Conservation (phyloP, 176 grass and related monocot genomes). For the Hsuehochloa calcarea region DNA sequence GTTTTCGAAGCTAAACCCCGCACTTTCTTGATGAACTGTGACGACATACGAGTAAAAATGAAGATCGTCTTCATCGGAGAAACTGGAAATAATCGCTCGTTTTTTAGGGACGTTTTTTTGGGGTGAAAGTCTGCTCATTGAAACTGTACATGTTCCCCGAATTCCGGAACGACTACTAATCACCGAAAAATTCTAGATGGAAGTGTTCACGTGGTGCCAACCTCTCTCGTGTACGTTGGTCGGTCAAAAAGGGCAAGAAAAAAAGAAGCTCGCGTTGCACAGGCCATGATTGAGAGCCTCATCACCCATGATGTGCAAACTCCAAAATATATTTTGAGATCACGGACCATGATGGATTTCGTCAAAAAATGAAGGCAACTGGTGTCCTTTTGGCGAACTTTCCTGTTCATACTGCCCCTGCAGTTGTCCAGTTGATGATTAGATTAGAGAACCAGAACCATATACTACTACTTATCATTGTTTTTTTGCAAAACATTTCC, state of each 20-base stretch:
- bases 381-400: neutral
- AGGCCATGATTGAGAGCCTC: constrained; percentile 33
- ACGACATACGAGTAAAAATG: neutral
- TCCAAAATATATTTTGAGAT: constrained; percentile 20
- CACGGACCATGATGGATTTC: constrained; percentile 32
- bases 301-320: neutral
- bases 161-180: neutral
- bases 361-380: neutral
- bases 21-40: neutral
- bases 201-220: constrained; percentile 4
- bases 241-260: constrained; percentile 35
- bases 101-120: neutral
- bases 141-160: neutral
- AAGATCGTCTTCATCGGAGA: neutral
- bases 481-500: neutral
- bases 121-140: neutral
- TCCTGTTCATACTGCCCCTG: neutral
- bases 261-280: neutral
- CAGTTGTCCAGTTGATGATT: constrained; percentile 1
- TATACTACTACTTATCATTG: neutral
- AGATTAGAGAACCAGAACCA: neutral
- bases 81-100: neutral
- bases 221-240: neutral
- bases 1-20: neutral
- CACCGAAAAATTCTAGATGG: neutral